Evolutionary conservation across 2,329 filamentous ascomycete species (phyloP), one percentile per base, ranked within the genome.

Genomic region (Fusarium burgessii): DNA sequence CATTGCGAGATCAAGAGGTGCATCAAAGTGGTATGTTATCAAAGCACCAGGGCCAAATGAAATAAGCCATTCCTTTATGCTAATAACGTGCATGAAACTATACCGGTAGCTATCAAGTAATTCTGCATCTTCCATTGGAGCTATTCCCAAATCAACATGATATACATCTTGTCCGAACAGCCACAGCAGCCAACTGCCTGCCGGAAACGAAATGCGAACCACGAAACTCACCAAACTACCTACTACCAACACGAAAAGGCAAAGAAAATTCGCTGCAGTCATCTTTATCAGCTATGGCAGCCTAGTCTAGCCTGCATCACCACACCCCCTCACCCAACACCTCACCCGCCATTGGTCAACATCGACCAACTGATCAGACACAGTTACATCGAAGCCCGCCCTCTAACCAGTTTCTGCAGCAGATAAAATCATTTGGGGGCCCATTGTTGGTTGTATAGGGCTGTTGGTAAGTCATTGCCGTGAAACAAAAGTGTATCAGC

Each of bases 271-370:
- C 9, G 36, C 62, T 58, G 69, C 62, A 58, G 58, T 64, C 69
- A 62, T 66, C 52, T 46, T 65, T 51, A 61, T 66, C 68, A 66
- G 60, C 62, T 70, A 41, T 62, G 58, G 73, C 50, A 73, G 71
- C 69, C 73, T 74, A 63, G 58, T 10, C 45, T 41, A 73, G 35
- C 63, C 64, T 75, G 67, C 73, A 75, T 69, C 60, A 70, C 62
- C 56, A 58, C 66, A 66, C 67, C 63, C 70, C 49, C 63, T 64
- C 69, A 50, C 43, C 42, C 33, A 50, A 35, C 27, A 23, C 32
- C 41, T 35, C 41, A 18, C 17, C 20, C 27, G n/a, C 43, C 27
- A 75, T 75, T 75, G 73, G 73, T 54, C 58, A 58, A 51, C 14
- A 2, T 5, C 23, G 46, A 46, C 50, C 62, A 63, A 70, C 59